phyloP scores from a whole-genome alignment of 2,329 filamentous ascomycete species.

The Pseudohalonectria lignicola region DNA sequence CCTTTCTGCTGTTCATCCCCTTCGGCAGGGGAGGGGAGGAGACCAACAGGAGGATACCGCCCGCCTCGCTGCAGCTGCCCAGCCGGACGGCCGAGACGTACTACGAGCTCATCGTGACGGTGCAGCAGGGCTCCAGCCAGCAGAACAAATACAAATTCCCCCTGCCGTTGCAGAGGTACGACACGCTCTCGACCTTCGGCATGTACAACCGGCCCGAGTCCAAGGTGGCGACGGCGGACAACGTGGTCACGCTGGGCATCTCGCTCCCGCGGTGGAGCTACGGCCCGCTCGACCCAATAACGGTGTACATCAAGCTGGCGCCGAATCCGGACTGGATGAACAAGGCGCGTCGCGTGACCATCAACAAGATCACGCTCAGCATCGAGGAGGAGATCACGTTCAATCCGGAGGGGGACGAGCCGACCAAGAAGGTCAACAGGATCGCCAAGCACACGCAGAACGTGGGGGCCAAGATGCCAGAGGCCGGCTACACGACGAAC shows the following conservation, averaged over 20 bases:
- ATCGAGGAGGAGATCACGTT: conserved; percentile 99
- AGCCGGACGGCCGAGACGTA: conserved; percentile 93
- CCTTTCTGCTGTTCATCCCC: conserved; percentile 94
- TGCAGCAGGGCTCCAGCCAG: conserved; percentile 78
- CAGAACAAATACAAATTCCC: conserved; percentile 89
- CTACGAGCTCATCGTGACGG: conserved; percentile 92
- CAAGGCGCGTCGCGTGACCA: conserved; percentile 85
- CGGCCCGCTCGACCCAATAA: conserved; percentile 87
- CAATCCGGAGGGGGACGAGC: conserved; percentile 94
- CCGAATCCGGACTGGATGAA: conserved; percentile 86
- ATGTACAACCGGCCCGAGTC: conserved; percentile 98
- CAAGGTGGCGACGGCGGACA: conserved; percentile 76
- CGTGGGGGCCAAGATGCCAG: conserved; percentile 76
- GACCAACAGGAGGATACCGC: conserved; percentile 78
- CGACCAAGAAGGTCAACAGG: conserved; percentile 78
- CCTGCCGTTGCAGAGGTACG: conserved; percentile 84
- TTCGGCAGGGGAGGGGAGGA: conserved; percentile 88
- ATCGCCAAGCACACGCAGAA: conserved; percentile 74
- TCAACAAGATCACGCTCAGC: conserved; percentile 83
- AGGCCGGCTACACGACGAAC: conserved; percentile 87
- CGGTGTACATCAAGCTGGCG: conserved; percentile 86
- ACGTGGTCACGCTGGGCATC: conserved; percentile 82
- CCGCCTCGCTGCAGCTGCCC: conserved; percentile 80
- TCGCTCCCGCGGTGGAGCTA: conserved; percentile 94
- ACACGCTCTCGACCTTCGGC: conserved; percentile 94